Conservation (phyloP, 768 basidiomycete genomes). For the Termitomyces bulborhizus region DNA sequence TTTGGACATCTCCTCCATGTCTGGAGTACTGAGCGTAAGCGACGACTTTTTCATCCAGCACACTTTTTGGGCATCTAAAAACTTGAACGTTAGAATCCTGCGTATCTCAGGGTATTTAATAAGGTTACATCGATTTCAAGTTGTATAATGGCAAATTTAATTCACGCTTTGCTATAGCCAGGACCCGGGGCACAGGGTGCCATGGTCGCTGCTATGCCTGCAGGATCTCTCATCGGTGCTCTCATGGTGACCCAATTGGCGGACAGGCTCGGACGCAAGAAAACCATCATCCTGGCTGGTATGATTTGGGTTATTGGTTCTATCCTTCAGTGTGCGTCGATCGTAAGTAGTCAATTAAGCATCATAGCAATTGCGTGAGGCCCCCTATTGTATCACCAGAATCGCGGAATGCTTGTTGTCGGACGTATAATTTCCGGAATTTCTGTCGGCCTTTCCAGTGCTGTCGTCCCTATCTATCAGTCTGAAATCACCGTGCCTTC, state of each 20-base stretch:
- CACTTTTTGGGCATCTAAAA: background rate
- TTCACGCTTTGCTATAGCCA: conserved; percentile 27
- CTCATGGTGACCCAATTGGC: conserved; percentile 58
- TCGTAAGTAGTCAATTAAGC: conserved; percentile 21
- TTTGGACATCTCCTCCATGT: conserved; percentile 81
- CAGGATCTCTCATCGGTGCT: conserved; percentile 63
- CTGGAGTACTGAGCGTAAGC: conserved; percentile 58
- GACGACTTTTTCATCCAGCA: background rate
- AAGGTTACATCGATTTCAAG: conserved; percentile 16
- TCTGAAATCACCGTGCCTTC: conserved; percentile 66
- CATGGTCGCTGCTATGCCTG: conserved; percentile 77
- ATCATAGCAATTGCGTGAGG: background rate
- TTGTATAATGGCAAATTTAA: background rate
- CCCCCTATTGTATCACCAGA: conserved; percentile 23
- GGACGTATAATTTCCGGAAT: conserved; percentile 65
- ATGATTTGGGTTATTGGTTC: conserved; percentile 69
- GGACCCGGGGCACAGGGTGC: conserved; percentile 55
- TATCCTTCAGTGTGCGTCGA: conserved; percentile 61
- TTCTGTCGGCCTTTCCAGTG: conserved; percentile 60
- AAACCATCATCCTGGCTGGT: conserved; percentile 59
- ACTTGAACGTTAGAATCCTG: conserved; percentile 24
- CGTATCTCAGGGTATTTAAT: conserved; percentile 30
- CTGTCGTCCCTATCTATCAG: conserved; percentile 70
- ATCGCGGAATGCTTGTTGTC: conserved; percentile 70
- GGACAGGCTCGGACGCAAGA: conserved; percentile 60